Percentiles rank a stretch among this genome's conserved stretches.
phyloP scores from a whole-genome alignment of 495 filamentous ascomycete species.

The Xylaria acuta region DNA sequence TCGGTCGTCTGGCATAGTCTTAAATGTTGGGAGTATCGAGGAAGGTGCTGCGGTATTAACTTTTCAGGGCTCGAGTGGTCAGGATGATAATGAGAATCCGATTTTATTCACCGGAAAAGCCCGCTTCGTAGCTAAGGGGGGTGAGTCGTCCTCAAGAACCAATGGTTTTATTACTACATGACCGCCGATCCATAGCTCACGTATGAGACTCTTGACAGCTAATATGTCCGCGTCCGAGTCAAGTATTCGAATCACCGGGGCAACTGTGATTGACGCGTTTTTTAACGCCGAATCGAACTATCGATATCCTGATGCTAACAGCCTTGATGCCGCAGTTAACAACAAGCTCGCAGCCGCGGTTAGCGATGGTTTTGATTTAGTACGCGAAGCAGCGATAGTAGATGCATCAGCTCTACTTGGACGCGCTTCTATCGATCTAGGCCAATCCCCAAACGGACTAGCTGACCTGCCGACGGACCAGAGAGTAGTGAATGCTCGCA shows the following conservation, averaged over 20 bases:
- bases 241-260: constrained; percentile 30
- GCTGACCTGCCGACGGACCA: constrained; percentile 43
- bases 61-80: constrained; percentile 48
- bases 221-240: constrained; percentile 30
- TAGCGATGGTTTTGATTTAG: constrained; percentile 27
- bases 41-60: constrained; percentile 32
- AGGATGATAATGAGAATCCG: constrained; percentile 38
- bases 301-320: constrained; percentile 28
- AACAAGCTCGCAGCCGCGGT: constrained; percentile 35
- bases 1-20: constrained; percentile 22
- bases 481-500: constrained; percentile 33
- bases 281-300: constrained; percentile 35
- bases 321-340: constrained; percentile 39
- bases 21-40: not conserved
- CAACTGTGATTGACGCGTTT: constrained; percentile 31
- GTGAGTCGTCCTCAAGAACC: constrained; percentile 32
- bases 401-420: constrained; percentile 39
- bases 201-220: constrained; percentile 32
- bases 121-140: constrained; percentile 35
- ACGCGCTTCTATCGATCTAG: constrained; percentile 44
- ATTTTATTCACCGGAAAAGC: constrained; percentile 42
- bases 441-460: constrained; percentile 28
- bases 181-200: constrained; percentile 24
- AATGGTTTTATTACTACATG: constrained; percentile 41
- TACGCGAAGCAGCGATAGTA: constrained; percentile 27